A percentile compares a stretch with the other conserved stretches of the same genome.
These are phyloP conservation scores for Achaetomium macrosporum DNA, from an alignment of 2,329 filamentous ascomycete genomes.

Conservation along the genomic window DNA sequence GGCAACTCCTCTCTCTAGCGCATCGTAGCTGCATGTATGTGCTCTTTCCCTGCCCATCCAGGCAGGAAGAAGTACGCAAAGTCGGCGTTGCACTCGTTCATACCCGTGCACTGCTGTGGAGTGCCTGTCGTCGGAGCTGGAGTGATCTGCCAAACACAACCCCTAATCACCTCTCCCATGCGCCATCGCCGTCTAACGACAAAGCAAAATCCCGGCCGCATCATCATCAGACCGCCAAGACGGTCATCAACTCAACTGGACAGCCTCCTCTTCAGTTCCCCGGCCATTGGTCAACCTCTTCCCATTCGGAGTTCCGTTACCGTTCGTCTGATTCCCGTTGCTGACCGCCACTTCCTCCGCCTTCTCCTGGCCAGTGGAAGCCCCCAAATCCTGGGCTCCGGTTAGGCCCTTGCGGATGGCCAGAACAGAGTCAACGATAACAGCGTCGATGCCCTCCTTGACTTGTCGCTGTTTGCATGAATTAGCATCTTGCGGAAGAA, in stretches of 20 bases:
- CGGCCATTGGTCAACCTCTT: background rate
- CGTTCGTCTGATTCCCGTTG: background rate
- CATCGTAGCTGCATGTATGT: no score
- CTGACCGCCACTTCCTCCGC: constrained; percentile 8
- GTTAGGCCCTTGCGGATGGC: constrained; percentile 88
- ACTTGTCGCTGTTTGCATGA: constrained; percentile 63
- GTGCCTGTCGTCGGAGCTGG: no score
- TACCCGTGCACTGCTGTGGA: no score
- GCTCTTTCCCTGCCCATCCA: no score
- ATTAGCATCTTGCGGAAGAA: background rate
- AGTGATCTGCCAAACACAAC: background rate
- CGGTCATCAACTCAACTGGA: background rate
- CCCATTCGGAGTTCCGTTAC: background rate
- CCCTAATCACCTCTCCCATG: background rate
- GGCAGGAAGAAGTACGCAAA: no score
- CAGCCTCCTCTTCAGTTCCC: background rate
- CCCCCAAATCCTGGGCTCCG: constrained; percentile 21
- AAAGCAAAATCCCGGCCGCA: background rate
- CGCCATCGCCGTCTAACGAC: background rate
- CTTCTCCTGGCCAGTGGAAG: constrained; percentile 5
- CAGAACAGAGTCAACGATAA: constrained; percentile 93
- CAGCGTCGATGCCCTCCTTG: constrained; percentile 91
- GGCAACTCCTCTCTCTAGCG: no score
- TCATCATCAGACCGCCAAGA: background rate
- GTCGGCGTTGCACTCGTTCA: no score